A percentile compares a stretch with the other conserved stretches of the same genome.
Evolutionary conservation across 2,329 filamentous ascomycete genomes (phyloP).

Genomic region (Penicillium oxalicum): DNA sequence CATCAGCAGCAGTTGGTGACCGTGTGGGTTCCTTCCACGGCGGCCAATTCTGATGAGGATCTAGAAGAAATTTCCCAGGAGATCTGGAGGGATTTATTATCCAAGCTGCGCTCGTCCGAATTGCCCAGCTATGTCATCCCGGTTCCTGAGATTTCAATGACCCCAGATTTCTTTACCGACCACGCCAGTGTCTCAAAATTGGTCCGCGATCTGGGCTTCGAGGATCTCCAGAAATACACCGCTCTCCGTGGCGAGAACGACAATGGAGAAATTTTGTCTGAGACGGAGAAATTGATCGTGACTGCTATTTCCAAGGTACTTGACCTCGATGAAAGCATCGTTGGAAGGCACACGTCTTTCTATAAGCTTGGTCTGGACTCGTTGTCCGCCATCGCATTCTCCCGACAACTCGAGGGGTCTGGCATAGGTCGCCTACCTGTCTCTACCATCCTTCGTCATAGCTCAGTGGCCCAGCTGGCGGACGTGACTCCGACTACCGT

Average conservation of each 20-base stretch:
- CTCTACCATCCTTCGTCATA: slow-evolving; percentile 62
- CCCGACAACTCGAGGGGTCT: slow-evolving; percentile 49
- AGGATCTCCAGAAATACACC: slow-evolving; percentile 42
- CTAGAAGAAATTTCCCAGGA: slow-evolving; percentile 26
- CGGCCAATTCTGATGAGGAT: slow-evolving; percentile 1
- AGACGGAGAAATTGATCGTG: slow-evolving; percentile 53
- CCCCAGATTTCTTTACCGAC: slow-evolving; percentile 69
- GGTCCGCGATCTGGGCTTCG: slow-evolving; percentile 45
- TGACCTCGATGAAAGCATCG: slow-evolving; percentile 37
- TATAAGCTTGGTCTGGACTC: slow-evolving; percentile 77
- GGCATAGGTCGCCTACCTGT: slow-evolving; percentile 53
- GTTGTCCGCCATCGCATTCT: slow-evolving; percentile 68
- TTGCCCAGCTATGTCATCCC: slow-evolving; percentile 69
- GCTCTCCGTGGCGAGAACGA: slow-evolving; percentile 23
- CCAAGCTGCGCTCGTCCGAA: slow-evolving; percentile 67
- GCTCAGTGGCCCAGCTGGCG: slow-evolving; percentile 60
- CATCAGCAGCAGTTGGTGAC: slow-evolving; percentile 54
- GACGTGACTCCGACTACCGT: slow-evolving; percentile 15
- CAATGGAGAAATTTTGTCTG: slow-evolving; percentile 43
- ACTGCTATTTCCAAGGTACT: slow-evolving; percentile 50
- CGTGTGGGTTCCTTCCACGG: slow-evolving; percentile 57
- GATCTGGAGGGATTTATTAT: slow-evolving; percentile 52
- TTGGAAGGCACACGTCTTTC: slow-evolving; percentile 65
- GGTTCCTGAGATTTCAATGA: slow-evolving; percentile 63
- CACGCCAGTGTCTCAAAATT: slow-evolving; percentile 46